Evolutionary conservation across 257 asterid genomes (phyloP), one percentile per base, ranked within the genome.

Genomic region (Datura wrightii): DNA sequence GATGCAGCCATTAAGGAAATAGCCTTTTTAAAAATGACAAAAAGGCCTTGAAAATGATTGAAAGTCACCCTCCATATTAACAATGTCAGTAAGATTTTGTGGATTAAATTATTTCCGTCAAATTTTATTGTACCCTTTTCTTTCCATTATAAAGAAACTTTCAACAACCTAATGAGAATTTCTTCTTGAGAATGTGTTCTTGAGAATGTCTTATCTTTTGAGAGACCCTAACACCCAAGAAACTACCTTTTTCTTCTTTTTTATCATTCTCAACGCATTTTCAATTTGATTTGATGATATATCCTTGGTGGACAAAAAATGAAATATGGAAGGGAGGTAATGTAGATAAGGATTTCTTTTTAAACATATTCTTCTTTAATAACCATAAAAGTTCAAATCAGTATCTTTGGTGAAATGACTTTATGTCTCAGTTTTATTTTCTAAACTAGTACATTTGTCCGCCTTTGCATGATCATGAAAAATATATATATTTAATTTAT

Each of bases 31-130:
- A 8, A 16, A 82, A 70, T 80, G 3, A 52, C 83, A 62, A 84
- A 90, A 90, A 86, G 93, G 86, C 87, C 83, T 58, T 86, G 91
- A 90, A 86, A 92, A 90, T 88, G 94, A 94, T 86, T 87, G 89
- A 84, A 79, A 85, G 92, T 94, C 87, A 90, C 93, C 91, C 88
- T 83, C 24, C 60, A 37, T 48, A 82, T 85, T 50, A 18, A 79
- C 24, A 65, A 82, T 84, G 76, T 39, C 84, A 66, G 60, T 41
- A 19, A 63, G 37, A 63, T 14, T 8, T 44, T 53, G 46, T 34
- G 70, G 86, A 85, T 85, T 69, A 13, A 82, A 24, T 24, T 24
- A 24, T 58, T 79, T 41, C 55, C 42, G 24, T 24, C 31, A 52
- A 55, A 71, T 54, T 86, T 85, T 85, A 69, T 89, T 87, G 88